phyloP scores from a whole-genome alignment of 352 stramenopile species.

The Phytophthora hibernalis region DNA sequence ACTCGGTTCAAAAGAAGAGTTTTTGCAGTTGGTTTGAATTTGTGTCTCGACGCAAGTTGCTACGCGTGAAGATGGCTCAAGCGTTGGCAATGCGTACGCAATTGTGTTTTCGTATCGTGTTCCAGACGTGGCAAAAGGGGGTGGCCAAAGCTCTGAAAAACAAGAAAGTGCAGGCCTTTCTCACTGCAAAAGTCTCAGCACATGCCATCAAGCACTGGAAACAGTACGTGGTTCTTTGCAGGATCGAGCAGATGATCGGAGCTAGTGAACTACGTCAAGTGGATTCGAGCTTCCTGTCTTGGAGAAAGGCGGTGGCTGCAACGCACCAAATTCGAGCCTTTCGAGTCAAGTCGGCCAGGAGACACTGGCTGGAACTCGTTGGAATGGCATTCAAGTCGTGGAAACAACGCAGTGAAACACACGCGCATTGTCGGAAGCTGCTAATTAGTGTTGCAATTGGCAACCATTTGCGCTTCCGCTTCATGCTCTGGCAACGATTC shows the following conservation, averaged over 20 bases:
- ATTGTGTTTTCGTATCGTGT: conserved; percentile 38
- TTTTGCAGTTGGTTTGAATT: conserved; percentile 49
- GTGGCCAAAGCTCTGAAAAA: conserved; percentile 20
- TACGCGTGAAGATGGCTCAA: conserved; percentile 32
- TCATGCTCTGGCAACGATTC: conserved; percentile 62
- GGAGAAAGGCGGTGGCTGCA: conserved; percentile 44
- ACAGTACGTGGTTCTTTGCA: conserved; percentile 51
- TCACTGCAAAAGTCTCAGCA: conserved; percentile 1
- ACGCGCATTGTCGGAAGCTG: conserved; percentile 43
- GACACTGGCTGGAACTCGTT: conserved; percentile 12
- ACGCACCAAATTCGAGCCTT: conserved; percentile 36
- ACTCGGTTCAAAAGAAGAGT: conserved; percentile 44
- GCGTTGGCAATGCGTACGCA: conserved; percentile 39
- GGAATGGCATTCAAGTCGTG: conserved; percentile 40
- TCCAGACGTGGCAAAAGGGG: conserved; percentile 41
- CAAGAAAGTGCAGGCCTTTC: conserved; percentile 24
- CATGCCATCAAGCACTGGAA: conserved; percentile 44
- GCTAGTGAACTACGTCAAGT: conserved; percentile 20
- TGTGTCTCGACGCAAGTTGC: conserved; percentile 14
- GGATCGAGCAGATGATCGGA: conserved; percentile 61
- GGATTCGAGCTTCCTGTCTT: conserved; percentile 45
- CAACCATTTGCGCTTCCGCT: conserved; percentile 55
- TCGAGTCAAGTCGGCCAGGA: conserved; percentile 15
- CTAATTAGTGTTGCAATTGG: conserved; percentile 44
- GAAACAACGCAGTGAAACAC: conserved; percentile 38